Base-by-base conservation (phyloP, 2,329 filamentous ascomycete species). In the Catunica adiposa region DNA sequence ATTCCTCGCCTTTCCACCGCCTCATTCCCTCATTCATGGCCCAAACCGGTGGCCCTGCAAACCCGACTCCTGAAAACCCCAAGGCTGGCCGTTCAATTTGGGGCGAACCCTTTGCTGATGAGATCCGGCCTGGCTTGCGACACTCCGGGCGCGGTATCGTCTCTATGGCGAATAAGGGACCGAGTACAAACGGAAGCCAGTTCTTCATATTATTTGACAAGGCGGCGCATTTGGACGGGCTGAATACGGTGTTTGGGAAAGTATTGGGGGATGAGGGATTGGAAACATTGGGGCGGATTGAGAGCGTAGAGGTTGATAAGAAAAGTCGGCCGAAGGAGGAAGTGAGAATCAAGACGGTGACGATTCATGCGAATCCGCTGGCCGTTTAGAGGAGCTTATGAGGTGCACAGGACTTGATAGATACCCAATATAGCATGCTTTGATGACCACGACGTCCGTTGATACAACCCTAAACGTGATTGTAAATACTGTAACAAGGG, bases 191-290 rank as follows among this genome's bases (percentile, higher is more conserved):
- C 64, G 83, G 82, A 15, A 84, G 79, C 51, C 86, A 94, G 66
- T 94, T 92, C 70, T 94, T 89, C 67, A 73, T 92, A 59, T 80
- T 82, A 1, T 84, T 89, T 62, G 84, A 84, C 58, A 80, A 84
- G 61, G 84, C 86, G 25, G 78, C 84, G 38, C 87, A 92, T 69
- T 71, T 94, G 44, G 87, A 92, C 66, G 86, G 86, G 3, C 78
- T 87, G 65, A 92, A 92, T 65, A 89, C 86, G 0, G 82, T 90
- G 1, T 90, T 94, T 68, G 86, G 86, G 9, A 82, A 83, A 66
- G 73, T 90, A 34, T 73, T 83, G 56, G 81, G 77, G 38, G 81
- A 83, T 62, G 79, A 81, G 47, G 75, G 77, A 56, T 63, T 81
- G 51, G 77, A 73, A 37, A 85, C 83, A 3, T 68, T 92, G 62